Evolutionary conservation across 345 rosid species (phyloP), one percentile per base, ranked within the genome.

Genomic region (Microcos paniculata): DNA sequence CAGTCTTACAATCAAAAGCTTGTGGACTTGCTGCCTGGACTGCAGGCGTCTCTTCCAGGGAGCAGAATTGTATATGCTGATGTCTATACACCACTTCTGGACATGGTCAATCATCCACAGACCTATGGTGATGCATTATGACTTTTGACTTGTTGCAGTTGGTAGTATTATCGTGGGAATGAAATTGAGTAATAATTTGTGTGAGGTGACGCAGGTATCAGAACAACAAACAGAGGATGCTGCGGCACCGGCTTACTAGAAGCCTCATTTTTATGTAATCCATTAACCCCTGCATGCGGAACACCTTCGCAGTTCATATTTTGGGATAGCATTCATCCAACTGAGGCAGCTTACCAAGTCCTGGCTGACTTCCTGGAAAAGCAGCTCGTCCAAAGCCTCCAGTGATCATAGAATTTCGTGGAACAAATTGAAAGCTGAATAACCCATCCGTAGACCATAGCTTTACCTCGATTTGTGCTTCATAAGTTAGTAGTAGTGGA

Each of bases 171-270:
- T n/a, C n/a, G n/a, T n/a, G 5, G 5, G 3, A 51, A 48, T 24
- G 16, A 18, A 70, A n/a, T 12, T 6, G 59, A 70, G 59, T 26
- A n/a, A 11, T n/a, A 19, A 51, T 70, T 31, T 69, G 2, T 12
- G 10, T 28, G 61, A 61, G 33, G 6, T 57, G 33, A 57, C 13
- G 73, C 61, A 70, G 73, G 73, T 31, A 49, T 70, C 13, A 70
- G 19, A 0, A 24, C 3, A 28, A 80, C 82, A 16, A 70, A 71
- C n/a, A 81, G 16, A 72, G 88, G 88, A 70, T 87, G 91, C 75
- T 91, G 91, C 43, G 83, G 90, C 55, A 79, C 77, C 3, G 85
- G 87, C 76, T 74, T 61, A n/a, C n/a, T n/a, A n/a, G n/a, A n/a
- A n/a, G n/a, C 61, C 23, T 52, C 80, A 28, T 33, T 69, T 53